Evolutionary conservation across 805 yeast species (phyloP).

Genomic region (Candida ascalaphidarum): DNA sequence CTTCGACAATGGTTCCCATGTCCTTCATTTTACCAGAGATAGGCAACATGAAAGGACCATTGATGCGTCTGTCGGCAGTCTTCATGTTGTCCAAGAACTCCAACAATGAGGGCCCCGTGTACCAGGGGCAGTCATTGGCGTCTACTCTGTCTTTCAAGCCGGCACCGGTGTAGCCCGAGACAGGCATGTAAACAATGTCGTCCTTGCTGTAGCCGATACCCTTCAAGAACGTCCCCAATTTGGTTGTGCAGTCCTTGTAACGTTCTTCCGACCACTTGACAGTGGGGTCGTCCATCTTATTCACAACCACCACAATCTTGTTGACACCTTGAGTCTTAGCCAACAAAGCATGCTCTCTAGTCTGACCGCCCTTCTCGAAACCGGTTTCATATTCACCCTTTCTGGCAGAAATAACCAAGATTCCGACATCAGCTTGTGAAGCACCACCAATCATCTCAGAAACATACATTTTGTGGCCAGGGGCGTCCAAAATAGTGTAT

Average conservation of each 20-base stretch:
- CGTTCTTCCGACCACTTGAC: conserved; percentile 94
- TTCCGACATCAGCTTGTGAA: conserved; percentile 98
- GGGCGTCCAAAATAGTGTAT: conserved; percentile 97
- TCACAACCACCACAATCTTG: conserved; percentile 85
- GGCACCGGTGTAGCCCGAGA: conserved; percentile 96
- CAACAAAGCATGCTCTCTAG: conserved; percentile 92
- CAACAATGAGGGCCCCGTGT: conserved; percentile 82
- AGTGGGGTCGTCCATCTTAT: conserved; percentile 98
- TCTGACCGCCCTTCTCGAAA: conserved; percentile 97
- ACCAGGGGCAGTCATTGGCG: conserved; percentile 79
- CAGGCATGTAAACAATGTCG: conserved; percentile 91
- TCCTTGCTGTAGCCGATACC: conserved; percentile 87
- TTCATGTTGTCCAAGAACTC: conserved; percentile 83
- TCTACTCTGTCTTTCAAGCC: conserved; percentile 84
- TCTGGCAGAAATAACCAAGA: conserved; percentile 94
- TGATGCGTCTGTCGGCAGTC: conserved; percentile 75
- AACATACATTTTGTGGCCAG: conserved; percentile 98
- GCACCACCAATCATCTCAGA: conserved; percentile 99
- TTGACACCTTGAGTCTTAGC: conserved; percentile 99
- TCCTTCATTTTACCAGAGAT: conserved; percentile 92
- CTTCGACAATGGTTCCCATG: conserved; percentile 95
- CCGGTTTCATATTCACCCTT: conserved; percentile 99
- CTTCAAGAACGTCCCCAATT: conserved; percentile 68
- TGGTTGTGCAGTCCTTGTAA: conserved; percentile 88
- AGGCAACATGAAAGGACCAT: conserved; percentile 97